Percentiles rank a stretch among this genome's conserved stretches.
These are phyloP conservation scores for Trichosporon coremiiforme DNA, from an alignment of 1,284 basidiomycete genomes.

Conservation along the genomic window DNA sequence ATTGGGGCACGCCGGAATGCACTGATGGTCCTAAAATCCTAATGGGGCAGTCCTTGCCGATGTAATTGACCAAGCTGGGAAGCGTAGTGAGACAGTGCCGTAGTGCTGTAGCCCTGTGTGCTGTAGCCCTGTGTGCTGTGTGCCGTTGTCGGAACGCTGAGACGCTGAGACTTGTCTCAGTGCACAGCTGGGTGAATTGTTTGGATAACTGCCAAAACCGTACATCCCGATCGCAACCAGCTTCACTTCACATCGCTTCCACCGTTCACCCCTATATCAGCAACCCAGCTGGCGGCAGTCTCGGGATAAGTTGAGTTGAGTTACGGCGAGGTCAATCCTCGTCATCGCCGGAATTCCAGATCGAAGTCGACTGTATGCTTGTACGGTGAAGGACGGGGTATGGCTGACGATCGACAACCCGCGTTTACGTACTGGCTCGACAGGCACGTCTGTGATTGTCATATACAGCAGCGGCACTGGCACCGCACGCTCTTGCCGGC, in stretches of 20 bases:
- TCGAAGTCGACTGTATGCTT: neutral
- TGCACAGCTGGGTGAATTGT: neutral
- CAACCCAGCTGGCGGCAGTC: too few relatives aligned
- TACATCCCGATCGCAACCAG: neutral
- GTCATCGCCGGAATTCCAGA: conserved; percentile 5
- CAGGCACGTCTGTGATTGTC: neutral
- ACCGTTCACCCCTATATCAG: too few relatives aligned
- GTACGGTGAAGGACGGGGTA: neutral
- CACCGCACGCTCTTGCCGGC: too few relatives aligned
- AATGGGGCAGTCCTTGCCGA: neutral
- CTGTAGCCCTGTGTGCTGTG: too few relatives aligned
- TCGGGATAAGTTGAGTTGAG: neutral
- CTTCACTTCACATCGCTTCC: neutral
- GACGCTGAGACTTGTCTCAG: neutral
- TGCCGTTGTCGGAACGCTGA: neutral
- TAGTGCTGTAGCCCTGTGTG: too few relatives aligned
- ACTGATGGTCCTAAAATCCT: too few relatives aligned
- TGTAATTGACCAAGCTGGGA: neutral
- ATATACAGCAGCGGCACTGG: neutral
- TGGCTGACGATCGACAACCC: conserved; percentile 2
- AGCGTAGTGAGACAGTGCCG: neutral
- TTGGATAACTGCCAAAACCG: conserved; percentile 1
- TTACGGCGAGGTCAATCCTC: neutral
- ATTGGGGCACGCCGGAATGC: neutral
- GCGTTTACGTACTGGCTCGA: neutral